Evolutionary conservation across 768 basidiomycete genomes (phyloP).

Genomic region (Tricholoma terreum): DNA sequence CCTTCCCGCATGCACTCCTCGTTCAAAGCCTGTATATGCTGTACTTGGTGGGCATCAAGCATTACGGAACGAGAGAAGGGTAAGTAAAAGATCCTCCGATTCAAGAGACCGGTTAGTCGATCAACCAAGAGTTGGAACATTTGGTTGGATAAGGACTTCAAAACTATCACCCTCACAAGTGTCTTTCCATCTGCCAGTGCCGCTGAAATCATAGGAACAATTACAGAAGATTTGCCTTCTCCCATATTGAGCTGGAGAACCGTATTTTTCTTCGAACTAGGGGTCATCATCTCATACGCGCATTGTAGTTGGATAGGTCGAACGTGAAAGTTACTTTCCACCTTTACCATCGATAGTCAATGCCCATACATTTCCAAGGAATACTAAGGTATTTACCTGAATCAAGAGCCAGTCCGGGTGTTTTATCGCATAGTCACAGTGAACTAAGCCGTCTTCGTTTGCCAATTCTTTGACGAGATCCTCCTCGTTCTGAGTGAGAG

Average conservation of each 20-base stretch:
- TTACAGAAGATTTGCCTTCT: conserved; percentile 53
- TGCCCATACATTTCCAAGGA: background rate
- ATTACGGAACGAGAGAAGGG: conserved; percentile 46
- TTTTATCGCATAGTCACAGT: conserved; percentile 13
- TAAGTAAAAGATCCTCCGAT: conserved; percentile 46
- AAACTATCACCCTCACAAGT: conserved; percentile 46
- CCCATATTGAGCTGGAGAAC: conserved; percentile 56
- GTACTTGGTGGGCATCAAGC: conserved; percentile 15
- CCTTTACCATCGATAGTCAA: conserved; percentile 22
- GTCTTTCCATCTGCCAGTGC: conserved; percentile 40
- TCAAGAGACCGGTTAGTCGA: conserved; percentile 40
- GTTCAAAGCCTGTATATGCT: conserved; percentile 29
- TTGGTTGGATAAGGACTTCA: conserved; percentile 44
- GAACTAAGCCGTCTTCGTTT: conserved; percentile 10
- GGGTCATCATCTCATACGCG: conserved; percentile 46
- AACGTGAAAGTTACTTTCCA: conserved; percentile 42
- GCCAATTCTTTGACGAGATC: conserved; percentile 30
- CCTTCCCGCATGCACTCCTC: conserved; percentile 33
- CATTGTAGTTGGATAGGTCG: conserved; percentile 42
- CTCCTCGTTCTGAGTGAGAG: conserved; percentile 18
- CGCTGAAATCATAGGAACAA: conserved; percentile 42
- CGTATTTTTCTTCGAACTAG: conserved; percentile 32
- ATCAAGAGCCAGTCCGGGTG: conserved; percentile 44
- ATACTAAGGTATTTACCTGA: conserved; percentile 27
- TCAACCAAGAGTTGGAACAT: conserved; percentile 49